Evolutionary conservation across 768 basidiomycete genomes (phyloP), one percentile per base, ranked within the genome.

Genomic region (Leccinum aurantiacum): DNA sequence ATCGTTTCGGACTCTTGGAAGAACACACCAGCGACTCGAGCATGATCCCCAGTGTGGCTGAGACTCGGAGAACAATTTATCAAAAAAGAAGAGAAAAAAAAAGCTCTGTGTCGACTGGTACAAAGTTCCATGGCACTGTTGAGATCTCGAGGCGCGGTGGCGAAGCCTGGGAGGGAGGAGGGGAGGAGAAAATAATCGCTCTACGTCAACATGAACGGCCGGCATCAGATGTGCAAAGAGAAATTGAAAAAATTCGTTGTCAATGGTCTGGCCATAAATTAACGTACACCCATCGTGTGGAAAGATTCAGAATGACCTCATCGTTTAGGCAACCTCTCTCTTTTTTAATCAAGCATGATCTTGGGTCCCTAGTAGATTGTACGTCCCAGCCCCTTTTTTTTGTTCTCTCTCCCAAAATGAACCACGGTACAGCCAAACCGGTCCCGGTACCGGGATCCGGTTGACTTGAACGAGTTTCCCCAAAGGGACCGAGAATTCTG

Each of bases 141-240:
- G 37, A 33, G 55, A 54, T 63, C 55, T 61, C 31, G 56, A 54
- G 6, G 44, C 7, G 54, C 41, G n/a, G 41, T 41, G 41, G 41
- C 41, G 41, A 41, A 41, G 17, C 41, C 41, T 41, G 38, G 17
- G 38, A 41, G 38, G 38, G 38, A n/a, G 17, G 38, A 41, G 41
- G 8, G n/a, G n/a, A 44, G 41, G n/a, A 44, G 41, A 19, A 44
- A 44, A 44, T 52, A 48, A 63, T 37, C 24, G 6, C 27, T 44
- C 53, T 29, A 59, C 54, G 60, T 66, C 47, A 65, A 41, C 65
- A 58, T 65, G 58, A 53, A 61, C 59, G 66, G 66, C 63, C 63
- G 25, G 25, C 25, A 62, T 68, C 62, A 65, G 66, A 64, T 67
- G 57, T 56, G 51, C 55, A 53, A 10, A 46, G 47, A 44, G n/a